Evolutionary conservation across 441 rosid genomes (phyloP), one percentile per base, ranked within the genome.

Genomic region (Biscutella laevigata): DNA sequence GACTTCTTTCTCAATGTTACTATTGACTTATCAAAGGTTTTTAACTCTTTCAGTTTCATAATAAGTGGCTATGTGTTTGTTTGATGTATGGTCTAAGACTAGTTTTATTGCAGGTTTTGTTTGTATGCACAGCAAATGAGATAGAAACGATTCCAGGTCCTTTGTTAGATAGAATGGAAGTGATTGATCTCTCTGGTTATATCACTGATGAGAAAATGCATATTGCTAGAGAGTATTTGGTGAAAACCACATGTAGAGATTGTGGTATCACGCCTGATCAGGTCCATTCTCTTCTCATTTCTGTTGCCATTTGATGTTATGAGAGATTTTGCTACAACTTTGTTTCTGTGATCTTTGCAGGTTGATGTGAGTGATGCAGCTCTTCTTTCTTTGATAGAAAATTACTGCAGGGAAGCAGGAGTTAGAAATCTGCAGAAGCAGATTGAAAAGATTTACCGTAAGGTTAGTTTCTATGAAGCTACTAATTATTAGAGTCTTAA

Each of bases 151-250:
- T 92, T 68, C 95, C 95, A 6, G 69, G 64, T 29, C 95, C 97
- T 50, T 94, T 88, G 40, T 74, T 92, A 74, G 99, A 92, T 60
- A 81, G 97, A 67, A 92, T 88, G 99, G 99, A 92, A 70, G 95
- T 88, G 47, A 84, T 92, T 52, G 56, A 81, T 56, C 78, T 92
- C 53, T 80, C 99, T 39, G 99, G 97, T 7, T 92, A 92, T 68
- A 79, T 88, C 30, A 88, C 95, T n/a, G 97, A 92, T 62, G 97
- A 88, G 82, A 92, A 92, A 77, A 59, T 82, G 84, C 96, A 79
- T 68, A 91, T 91, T 60, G 98, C 95, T 16, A 79, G 91, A 72
- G 95, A 86, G 58, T 82, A 82, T 76, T 66, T 92, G 72, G 91
- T 74, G 76, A 92, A 86, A 72, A 28, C 74, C 21, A 72, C 89